phyloP scores from a whole-genome alignment of 2,329 filamentous ascomycete species.

The Paracoccidioides brasiliensis region DNA sequence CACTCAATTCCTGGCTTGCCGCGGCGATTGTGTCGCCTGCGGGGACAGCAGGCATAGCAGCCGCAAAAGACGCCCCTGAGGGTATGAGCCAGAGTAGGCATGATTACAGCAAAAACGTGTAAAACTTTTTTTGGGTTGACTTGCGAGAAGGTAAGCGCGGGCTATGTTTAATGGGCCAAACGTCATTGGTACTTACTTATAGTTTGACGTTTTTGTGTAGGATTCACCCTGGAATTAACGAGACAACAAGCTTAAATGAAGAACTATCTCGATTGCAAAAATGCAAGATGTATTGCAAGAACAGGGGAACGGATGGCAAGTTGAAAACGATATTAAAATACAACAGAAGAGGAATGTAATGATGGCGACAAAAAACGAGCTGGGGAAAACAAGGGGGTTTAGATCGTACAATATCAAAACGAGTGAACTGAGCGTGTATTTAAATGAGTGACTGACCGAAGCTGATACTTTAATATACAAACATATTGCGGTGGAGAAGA shows the following conservation, averaged over 20 bases:
- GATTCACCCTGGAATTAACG: background rate
- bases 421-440: background rate
- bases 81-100: background rate
- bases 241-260: background rate
- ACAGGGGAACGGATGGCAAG: no score
- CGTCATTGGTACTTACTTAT: background rate
- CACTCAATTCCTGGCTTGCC: background rate
- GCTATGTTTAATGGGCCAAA: background rate
- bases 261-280: background rate
- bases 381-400: background rate
- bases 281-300: background rate
- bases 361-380: background rate
- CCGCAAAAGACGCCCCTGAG: background rate
- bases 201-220: background rate
- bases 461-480: background rate
- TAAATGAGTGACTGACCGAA: background rate
- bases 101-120: background rate
- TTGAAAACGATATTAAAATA: background rate
- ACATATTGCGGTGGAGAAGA: background rate
- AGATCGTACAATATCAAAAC: background rate
- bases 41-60: background rate
- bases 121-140: background rate
- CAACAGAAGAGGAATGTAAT: background rate
- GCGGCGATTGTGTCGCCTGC: background rate
- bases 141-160: background rate